These are phyloP conservation scores for Myxozyma udenii DNA, from an alignment of 805 yeast genomes.

Conservation along the genomic window DNA sequence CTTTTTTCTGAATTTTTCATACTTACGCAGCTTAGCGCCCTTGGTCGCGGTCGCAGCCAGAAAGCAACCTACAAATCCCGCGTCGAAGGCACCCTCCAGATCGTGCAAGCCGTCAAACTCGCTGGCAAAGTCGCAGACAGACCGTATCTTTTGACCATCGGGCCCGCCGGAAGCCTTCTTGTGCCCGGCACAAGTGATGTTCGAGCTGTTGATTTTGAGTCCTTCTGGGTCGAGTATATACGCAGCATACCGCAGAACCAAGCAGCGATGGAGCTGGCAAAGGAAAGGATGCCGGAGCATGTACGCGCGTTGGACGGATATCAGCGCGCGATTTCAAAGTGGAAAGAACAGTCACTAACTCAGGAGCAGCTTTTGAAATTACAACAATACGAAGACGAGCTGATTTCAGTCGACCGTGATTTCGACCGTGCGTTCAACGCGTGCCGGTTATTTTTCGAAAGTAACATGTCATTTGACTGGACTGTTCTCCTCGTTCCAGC, in stretches of 20 bases:
- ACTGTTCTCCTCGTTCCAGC: slow-evolving; percentile 10
- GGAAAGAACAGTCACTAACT: slow-evolving; percentile 1
- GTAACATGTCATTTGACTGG: slow-evolving; percentile 12
- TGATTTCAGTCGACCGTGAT: slow-evolving; percentile 2
- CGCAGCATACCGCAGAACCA: slow-evolving; percentile 10
- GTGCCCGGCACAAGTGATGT: slow-evolving; percentile 6
- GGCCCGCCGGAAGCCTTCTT: slow-evolving; percentile 6
- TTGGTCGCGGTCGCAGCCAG: neutral
- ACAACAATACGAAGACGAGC: slow-evolving; percentile 6
- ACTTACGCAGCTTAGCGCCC: slow-evolving; percentile 1
- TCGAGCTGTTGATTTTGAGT: slow-evolving; percentile 7
- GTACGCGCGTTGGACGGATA: neutral
- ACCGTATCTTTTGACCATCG: slow-evolving; percentile 7
- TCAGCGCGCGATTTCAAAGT: neutral
- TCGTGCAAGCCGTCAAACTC: slow-evolving; percentile 6
- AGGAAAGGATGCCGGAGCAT: neutral
- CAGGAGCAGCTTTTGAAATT: slow-evolving; percentile 6
- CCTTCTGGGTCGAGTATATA: slow-evolving; percentile 8
- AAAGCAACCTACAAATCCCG: slow-evolving; percentile 1
- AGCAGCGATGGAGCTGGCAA: neutral
- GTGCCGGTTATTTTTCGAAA: slow-evolving; percentile 4
- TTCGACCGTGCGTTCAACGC: slow-evolving; percentile 3
- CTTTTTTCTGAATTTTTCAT: neutral
- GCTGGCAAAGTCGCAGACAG: no score
- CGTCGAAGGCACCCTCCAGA: slow-evolving; percentile 8